Conservation (phyloP, 2,329 filamentous ascomycete genomes). For the Rachicladosporium sp. region DNA sequence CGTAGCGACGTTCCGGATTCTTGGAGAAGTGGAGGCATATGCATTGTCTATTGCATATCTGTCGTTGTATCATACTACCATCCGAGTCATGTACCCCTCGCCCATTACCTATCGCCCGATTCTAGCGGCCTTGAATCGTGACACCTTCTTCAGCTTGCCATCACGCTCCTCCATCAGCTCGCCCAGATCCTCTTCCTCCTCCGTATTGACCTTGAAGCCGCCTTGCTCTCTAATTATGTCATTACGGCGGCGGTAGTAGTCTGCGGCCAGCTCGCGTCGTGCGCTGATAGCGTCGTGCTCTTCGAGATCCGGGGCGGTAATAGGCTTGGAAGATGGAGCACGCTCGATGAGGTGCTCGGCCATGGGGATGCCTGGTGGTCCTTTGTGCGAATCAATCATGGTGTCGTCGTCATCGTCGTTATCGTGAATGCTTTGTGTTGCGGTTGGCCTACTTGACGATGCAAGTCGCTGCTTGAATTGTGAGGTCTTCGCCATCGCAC, state of each 20-base stretch:
- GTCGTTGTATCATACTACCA: no score
- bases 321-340: constrained; percentile 11
- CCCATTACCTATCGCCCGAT: constrained; percentile 17
- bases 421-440: constrained; percentile 1
- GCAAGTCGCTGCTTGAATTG: constrained; percentile 26
- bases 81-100: no score
- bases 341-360: constrained; percentile 47
- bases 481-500: constrained; percentile 25
- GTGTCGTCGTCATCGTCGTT: constrained; percentile 5
- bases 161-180: constrained; percentile 43
- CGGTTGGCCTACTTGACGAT: constrained; percentile 3
- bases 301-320: constrained; percentile 17
- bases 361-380: constrained; percentile 16
- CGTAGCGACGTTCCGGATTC: no score
- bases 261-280: constrained; percentile 63
- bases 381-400: constrained; percentile 10
- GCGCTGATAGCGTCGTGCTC: constrained; percentile 51
- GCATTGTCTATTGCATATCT: no score
- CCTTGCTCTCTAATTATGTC: constrained; percentile 71
- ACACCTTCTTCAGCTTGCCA: constrained; percentile 27
- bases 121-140: constrained; percentile 26
- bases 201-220: constrained; percentile 52
- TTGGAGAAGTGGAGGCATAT: no score
- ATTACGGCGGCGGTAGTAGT: constrained; percentile 75
- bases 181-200: constrained; percentile 51